Conservation (phyloP, 345 rosid species). For the Corchorus capsularis region DNA sequence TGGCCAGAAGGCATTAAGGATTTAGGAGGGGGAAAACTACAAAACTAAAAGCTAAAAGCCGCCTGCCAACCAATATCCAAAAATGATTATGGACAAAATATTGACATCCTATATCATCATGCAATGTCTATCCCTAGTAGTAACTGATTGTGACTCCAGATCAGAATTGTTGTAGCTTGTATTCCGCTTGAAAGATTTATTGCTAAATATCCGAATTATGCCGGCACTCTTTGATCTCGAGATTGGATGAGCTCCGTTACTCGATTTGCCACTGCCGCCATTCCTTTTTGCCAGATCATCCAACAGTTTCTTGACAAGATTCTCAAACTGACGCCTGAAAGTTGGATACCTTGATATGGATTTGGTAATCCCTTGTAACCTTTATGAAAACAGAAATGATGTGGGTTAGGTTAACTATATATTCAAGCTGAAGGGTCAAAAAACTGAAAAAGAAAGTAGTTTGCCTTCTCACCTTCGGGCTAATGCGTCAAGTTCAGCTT, state of each 20-base stretch:
- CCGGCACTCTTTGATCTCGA: constrained; percentile 55
- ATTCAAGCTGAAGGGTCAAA: not conserved
- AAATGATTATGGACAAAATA: not conserved
- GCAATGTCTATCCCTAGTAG: constrained; percentile 42
- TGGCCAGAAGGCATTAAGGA: not conserved
- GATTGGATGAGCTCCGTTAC: constrained; percentile 30
- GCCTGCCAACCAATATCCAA: not conserved
- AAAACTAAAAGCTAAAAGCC: not conserved
- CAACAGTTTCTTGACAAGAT: constrained; percentile 51
- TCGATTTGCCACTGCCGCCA: constrained; percentile 30
- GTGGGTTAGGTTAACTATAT: not conserved
- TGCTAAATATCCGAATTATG: constrained; percentile 54
- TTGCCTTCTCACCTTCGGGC: constrained; percentile 75
- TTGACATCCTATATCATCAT: constrained; percentile 24
- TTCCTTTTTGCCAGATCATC: constrained; percentile 65
- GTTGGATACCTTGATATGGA: constrained; percentile 88
- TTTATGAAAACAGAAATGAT: constrained; percentile 15
- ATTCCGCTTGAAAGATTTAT: constrained; percentile 58
- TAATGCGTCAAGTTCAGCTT: constrained; percentile 86
- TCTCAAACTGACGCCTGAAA: constrained; percentile 59
- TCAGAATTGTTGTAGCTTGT: constrained; percentile 52
- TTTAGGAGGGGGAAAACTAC: not conserved
- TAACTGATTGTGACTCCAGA: constrained; percentile 43
- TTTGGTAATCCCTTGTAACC: constrained; percentile 85
- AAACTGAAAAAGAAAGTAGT: not conserved